Evolutionary conservation across 257 asterid genomes (phyloP).

Genomic region (Petunia secreta): DNA sequence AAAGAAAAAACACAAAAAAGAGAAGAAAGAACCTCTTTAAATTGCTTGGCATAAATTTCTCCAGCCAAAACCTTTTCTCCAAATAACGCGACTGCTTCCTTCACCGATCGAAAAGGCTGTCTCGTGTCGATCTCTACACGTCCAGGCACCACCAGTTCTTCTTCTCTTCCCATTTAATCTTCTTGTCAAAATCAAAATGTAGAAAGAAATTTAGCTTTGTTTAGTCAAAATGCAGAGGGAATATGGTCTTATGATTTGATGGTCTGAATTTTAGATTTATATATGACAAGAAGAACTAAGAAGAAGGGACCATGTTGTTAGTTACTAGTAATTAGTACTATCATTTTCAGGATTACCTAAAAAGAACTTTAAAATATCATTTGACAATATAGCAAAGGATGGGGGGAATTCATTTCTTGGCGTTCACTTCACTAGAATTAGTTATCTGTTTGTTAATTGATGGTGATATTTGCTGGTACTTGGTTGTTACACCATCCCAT

Average conservation of each 20-base stretch:
- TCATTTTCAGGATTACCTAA: conserved; percentile 16
- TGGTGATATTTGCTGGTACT: conserved; percentile 46
- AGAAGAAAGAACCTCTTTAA: conserved; percentile 48
- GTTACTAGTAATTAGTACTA: conserved; percentile 14
- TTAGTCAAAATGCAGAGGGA: not conserved
- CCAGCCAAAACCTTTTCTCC: conserved; percentile 81
- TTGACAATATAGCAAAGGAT: not conserved
- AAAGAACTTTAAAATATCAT: conserved; percentile 28
- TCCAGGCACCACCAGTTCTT: conserved; percentile 75
- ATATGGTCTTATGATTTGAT: not conserved
- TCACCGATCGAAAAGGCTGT: conserved; percentile 76
- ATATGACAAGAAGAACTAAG: not conserved
- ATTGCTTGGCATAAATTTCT: conserved; percentile 66
- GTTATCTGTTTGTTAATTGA: conserved; percentile 59
- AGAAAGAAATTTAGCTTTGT: not conserved
- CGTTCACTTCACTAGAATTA: conserved; percentile 79
- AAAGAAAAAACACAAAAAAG: not conserved
- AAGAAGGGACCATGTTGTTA: conserved; percentile 14
- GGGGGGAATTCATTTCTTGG: conserved; percentile 66
- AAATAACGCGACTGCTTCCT: conserved; percentile 75
- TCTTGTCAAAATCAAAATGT: not conserved
- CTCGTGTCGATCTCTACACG: conserved; percentile 85
- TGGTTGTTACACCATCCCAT: conserved; percentile 60
- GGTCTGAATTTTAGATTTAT: not conserved
- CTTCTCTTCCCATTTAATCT: conserved; percentile 52